Evolutionary conservation across 805 yeast genomes (phyloP).

Genomic region (Maudiozyma barnettii): DNA sequence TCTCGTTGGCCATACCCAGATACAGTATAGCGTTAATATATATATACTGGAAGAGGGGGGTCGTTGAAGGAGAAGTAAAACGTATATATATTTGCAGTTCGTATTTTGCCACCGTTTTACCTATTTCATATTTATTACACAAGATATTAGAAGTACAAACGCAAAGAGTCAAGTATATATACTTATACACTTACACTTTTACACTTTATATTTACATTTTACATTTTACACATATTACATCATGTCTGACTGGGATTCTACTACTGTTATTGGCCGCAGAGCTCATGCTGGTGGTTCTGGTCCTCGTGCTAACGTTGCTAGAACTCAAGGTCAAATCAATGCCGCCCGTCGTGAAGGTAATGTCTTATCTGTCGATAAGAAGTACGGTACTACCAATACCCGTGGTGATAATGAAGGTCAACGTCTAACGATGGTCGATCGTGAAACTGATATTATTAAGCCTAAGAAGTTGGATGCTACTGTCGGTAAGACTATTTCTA

Average conservation of each 20-base stretch:
- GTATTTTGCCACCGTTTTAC: no score
- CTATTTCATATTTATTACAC: no score
- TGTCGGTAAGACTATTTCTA: slow-evolving; percentile 81
- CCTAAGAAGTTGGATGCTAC: slow-evolving; percentile 76
- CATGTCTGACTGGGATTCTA: slow-evolving; percentile 83
- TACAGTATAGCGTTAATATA: no score
- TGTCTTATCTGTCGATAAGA: slow-evolving; percentile 87
- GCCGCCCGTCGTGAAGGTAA: slow-evolving; percentile 91
- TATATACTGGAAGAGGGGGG: no score
- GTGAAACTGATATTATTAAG: slow-evolving; percentile 86
- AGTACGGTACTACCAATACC: slow-evolving; percentile 56
- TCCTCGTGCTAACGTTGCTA: slow-evolving; percentile 78
- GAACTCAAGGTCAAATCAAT: slow-evolving; percentile 66
- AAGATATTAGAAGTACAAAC: no score
- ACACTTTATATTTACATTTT: no score
- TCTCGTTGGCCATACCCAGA: no score
- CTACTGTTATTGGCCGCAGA: slow-evolving; percentile 79
- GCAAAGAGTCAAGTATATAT: no score
- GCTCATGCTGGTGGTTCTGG: slow-evolving; percentile 85
- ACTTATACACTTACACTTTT: no score
- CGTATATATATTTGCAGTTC: no score
- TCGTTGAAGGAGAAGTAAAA: no score
- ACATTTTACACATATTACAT: not conserved
- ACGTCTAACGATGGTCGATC: slow-evolving; percentile 84
- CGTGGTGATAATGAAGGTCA: slow-evolving; percentile 87